Conservation (phyloP, 2,329 filamentous ascomycete genomes). For the Nothopassalora personata region DNA sequence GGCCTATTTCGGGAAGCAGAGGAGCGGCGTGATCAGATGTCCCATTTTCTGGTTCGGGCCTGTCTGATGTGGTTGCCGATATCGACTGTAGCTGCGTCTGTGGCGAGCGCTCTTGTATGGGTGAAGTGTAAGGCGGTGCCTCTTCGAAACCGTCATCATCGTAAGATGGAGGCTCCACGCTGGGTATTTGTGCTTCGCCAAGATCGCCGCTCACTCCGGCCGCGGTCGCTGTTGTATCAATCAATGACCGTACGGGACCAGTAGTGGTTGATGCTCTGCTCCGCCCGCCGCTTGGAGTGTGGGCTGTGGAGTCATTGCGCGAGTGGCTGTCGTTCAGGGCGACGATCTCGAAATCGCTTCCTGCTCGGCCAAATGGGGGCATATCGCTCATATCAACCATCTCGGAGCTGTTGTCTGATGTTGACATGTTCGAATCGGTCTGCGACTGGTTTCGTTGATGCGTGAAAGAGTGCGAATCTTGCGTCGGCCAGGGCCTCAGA, state of each 20-base stretch:
- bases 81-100: not conserved
- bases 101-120: constrained; percentile 24
- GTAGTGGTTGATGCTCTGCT: constrained; percentile 28
- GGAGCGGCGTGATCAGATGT: constrained; percentile 22
- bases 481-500: constrained; percentile 27
- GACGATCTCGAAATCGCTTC: constrained; percentile 42
- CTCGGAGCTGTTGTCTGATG: constrained; percentile 33
- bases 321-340: constrained; percentile 36
- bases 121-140: constrained; percentile 46
- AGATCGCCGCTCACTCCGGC: constrained; percentile 22
- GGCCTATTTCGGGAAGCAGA: constrained; percentile 36
- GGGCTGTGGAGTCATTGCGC: constrained; percentile 19
- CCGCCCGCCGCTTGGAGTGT: constrained; percentile 18
- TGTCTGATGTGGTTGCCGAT: not conserved
- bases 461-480: constrained; percentile 23
- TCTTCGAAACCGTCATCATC: constrained; percentile 38
- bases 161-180: constrained; percentile 33
- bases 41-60: constrained; percentile 3
- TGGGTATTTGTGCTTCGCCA: constrained; percentile 27
- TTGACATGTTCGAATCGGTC: constrained; percentile 37
- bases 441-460: constrained; percentile 41
- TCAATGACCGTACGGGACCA: constrained; percentile 19
- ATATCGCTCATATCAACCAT: constrained; percentile 23
- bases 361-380: constrained; percentile 29
- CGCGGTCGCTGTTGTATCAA: constrained; percentile 22